Conservation (phyloP, 2,329 filamentous ascomycete species). For the Capronia coronata region DNA sequence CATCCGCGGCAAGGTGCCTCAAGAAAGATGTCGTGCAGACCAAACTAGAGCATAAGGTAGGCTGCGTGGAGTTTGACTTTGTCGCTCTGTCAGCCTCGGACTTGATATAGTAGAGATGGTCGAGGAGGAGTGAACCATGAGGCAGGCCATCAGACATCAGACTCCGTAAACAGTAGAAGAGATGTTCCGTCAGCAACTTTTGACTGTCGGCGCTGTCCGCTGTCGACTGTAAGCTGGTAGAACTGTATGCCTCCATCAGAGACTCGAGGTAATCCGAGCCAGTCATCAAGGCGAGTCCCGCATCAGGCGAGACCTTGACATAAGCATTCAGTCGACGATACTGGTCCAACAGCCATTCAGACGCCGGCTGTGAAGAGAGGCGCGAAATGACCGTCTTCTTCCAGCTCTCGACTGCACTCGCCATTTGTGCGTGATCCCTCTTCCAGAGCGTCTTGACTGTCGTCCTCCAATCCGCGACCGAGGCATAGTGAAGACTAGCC, state of each 20-base stretch:
- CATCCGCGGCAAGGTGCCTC: conserved; percentile 35
- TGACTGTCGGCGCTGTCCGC: conserved; percentile 42
- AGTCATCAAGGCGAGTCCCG: conserved; percentile 61
- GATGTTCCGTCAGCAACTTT: conserved; percentile 62
- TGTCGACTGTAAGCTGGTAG: conserved; percentile 53
- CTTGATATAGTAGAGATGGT: conserved; percentile 78
- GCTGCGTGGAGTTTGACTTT: conserved; percentile 35
- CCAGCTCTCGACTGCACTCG: conserved; percentile 13
- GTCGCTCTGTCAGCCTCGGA: conserved; percentile 59
- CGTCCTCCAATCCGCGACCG: conserved; percentile 18
- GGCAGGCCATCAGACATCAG: conserved; percentile 60
- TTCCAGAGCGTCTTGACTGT: conserved; percentile 19
- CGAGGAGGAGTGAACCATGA: conserved; percentile 68
- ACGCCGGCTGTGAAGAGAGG: conserved; percentile 19
- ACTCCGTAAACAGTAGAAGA: conserved; percentile 68
- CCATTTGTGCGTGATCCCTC: conserved; percentile 13
- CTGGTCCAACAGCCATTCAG: conserved; percentile 26
- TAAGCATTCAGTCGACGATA: conserved; percentile 36
- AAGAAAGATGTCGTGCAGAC: conserved; percentile 74
- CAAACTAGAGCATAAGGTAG: conserved; percentile 70
- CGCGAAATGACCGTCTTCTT: conserved; percentile 14
- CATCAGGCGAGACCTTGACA: conserved; percentile 37
- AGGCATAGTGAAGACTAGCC: conserved; percentile 15
- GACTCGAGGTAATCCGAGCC: conserved; percentile 85
- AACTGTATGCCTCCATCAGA: conserved; percentile 45